Conservation (phyloP, 2,329 filamentous ascomycete genomes). For the Xylariaceae sp. region DNA sequence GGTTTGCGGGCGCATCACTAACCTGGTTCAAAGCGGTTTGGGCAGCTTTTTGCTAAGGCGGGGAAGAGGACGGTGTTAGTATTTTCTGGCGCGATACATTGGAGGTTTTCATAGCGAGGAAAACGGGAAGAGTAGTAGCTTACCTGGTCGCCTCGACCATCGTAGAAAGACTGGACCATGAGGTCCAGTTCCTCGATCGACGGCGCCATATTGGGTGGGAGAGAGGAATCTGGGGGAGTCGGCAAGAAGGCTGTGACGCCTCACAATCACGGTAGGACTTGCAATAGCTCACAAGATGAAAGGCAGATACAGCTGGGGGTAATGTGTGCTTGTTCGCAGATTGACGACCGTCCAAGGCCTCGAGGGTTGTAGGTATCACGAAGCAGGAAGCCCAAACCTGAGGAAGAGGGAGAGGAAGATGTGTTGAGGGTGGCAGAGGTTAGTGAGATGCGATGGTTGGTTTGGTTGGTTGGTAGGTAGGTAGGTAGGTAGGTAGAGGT, state of each 20-base stretch:
- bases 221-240: constrained; percentile 26
- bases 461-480: constrained; percentile 16
- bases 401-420: not conserved
- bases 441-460: constrained; percentile 16
- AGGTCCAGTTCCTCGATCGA: constrained; percentile 94
- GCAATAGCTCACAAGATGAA: no score
- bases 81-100: constrained; percentile 16
- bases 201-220: constrained; percentile 66
- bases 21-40: constrained; percentile 93
- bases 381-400: not conserved
- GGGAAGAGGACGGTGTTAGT: constrained; percentile 41
- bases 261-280: constrained; percentile 33
- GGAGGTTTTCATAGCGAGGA: not conserved
- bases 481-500: constrained; percentile 9
- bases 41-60: constrained; percentile 87
- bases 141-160: constrained; percentile 93
- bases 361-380: not conserved
- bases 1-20: constrained; percentile 46
- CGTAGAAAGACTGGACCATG: constrained; percentile 96
- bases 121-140: constrained; percentile 39
- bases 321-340: constrained; percentile 8
- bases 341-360: not conserved
- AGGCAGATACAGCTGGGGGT: not conserved
- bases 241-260: constrained; percentile 40
- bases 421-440: constrained; percentile 13